A percentile compares a stretch with the other conserved stretches of the same genome.
Conservation (phyloP, 2,329 filamentous ascomycete genomes). For the Apiospora malaysiana region DNA sequence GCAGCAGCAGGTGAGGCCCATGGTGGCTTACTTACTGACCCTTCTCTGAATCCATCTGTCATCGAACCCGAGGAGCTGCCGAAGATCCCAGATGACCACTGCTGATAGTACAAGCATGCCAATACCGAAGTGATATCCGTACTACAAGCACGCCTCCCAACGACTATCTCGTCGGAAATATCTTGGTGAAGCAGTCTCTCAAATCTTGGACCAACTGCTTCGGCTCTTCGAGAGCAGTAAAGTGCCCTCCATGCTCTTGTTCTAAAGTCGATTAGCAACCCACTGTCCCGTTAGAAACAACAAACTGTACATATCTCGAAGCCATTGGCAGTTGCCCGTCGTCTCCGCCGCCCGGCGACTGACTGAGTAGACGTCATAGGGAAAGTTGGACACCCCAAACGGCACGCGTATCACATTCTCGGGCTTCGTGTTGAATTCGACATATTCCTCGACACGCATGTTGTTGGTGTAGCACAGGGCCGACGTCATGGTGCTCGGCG, state of each 20-base stretch:
- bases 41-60: too few relatives aligned
- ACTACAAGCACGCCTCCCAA: constrained; percentile 13
- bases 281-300: not conserved
- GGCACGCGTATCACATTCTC: constrained; percentile 30
- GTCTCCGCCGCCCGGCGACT: constrained; percentile 27
- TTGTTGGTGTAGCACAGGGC: constrained; percentile 28
- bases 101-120: not conserved
- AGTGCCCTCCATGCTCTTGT: constrained; percentile 29
- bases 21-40: too few relatives aligned
- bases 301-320: constrained; percentile 24
- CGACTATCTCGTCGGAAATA: constrained; percentile 17
- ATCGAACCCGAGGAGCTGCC: not conserved
- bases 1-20: too few relatives aligned
- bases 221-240: constrained; percentile 28
- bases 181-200: not conserved
- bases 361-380: constrained; percentile 26
- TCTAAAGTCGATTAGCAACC: constrained; percentile 22
- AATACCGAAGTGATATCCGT: not conserved
- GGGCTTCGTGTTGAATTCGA: constrained; percentile 24
- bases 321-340: constrained; percentile 30
- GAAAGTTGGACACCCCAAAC: constrained; percentile 29
- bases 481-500: constrained; percentile 32
- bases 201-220: not conserved
- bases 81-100: not conserved
- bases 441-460: constrained; percentile 27